Evolutionary conservation across 106 monocot species (phyloP).

Genomic region (Allium cepa): DNA sequence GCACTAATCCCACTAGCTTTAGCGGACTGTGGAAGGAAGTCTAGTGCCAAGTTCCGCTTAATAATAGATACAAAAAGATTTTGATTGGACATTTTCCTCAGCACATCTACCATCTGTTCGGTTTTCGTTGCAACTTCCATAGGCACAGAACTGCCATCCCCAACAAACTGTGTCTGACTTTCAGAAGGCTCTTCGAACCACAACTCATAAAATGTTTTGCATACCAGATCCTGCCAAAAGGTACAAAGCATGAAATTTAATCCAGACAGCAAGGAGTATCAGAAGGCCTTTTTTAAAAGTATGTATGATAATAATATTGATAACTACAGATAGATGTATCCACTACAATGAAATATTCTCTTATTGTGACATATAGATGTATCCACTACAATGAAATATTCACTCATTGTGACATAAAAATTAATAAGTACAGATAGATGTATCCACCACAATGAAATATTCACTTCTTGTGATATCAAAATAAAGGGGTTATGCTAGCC

Average conservation of each 20-base stretch:
- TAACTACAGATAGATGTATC: no score
- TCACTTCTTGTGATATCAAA: no score
- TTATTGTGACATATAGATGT: no score
- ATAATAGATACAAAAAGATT: slow-evolving; percentile 79
- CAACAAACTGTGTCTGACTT: slow-evolving; percentile 69
- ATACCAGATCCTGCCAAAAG: slow-evolving; percentile 75
- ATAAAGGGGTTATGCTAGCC: no score
- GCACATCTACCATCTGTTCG: slow-evolving; percentile 91
- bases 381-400: no score
- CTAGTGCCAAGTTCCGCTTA: slow-evolving; percentile 81
- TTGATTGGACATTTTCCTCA: slow-evolving; percentile 77
- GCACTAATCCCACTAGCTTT: slow-evolving; percentile 78
- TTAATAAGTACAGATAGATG: no score
- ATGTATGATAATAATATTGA: no score
- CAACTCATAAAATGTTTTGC: slow-evolving; percentile 95
- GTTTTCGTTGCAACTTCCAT: slow-evolving; percentile 91
- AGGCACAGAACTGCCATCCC: slow-evolving; percentile 90
- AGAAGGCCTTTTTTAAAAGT: no score
- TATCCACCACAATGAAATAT: no score
- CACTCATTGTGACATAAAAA: no score
- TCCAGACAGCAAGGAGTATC: not conserved
- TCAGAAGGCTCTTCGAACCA: slow-evolving; percentile 95
- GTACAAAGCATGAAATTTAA: slow-evolving; percentile 4
- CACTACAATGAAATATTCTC: no score
- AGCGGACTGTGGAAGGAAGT: slow-evolving; percentile 94